These are phyloP conservation scores for Anethum foeniculum DNA, from an alignment of 140 eudicot species.

Conservation along the genomic window DNA sequence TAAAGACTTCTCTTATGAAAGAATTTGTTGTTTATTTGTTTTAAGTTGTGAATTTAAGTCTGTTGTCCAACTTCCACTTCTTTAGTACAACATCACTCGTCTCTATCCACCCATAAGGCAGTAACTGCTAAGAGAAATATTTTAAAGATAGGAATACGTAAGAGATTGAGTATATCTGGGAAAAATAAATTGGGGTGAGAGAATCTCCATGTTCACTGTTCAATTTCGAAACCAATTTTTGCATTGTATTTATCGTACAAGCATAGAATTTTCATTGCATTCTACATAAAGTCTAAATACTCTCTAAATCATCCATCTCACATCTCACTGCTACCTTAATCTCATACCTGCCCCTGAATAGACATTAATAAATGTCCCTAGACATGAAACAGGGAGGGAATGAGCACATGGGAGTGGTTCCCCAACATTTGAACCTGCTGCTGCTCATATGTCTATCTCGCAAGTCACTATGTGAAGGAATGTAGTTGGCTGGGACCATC, in stretches of 20 bases:
- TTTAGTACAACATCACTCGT: neutral
- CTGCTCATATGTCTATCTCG: neutral
- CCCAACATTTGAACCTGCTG: neutral
- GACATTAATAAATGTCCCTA: neutral
- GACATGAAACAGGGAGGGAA: slow-evolving; percentile 1
- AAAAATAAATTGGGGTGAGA: neutral
- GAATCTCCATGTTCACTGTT: neutral
- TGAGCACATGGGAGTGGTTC: neutral
- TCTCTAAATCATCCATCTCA: too few species aligned
- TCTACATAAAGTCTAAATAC: neutral
- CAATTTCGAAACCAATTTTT: neutral
- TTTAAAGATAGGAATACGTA: neutral
- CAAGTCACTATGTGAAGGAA: slow-evolving; percentile 10
- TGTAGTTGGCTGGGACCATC: neutral
- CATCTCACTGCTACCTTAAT: neutral
- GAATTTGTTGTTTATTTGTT: neutral
- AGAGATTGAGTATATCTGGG: neutral
- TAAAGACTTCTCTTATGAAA: neutral
- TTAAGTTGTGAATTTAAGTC: slow-evolving; percentile 13
- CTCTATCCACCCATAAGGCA: neutral
- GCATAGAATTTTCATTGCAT: neutral
- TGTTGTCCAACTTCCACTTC: neutral
- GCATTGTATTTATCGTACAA: neutral
- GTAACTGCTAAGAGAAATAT: neutral
- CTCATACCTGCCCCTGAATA: neutral